Base-by-base conservation (phyloP, 176 grass and related monocot species). In the Dactylis glomerata region DNA sequence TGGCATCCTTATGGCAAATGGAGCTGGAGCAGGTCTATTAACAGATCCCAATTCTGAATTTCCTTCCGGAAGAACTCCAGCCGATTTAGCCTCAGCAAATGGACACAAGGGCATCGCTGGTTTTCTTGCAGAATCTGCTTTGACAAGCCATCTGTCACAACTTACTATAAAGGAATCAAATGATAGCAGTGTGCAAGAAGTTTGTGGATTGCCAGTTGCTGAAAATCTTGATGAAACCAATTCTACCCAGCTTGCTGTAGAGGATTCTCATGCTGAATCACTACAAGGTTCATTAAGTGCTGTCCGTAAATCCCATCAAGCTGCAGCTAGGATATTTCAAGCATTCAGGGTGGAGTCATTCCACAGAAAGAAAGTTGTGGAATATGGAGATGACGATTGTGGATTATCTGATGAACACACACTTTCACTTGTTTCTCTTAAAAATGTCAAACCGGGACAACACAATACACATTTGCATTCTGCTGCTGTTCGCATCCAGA, bases 301-400 rank as follows among this genome's bases (percentile, higher is more conserved):
- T 15, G 88, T 99, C 84, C 87, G 93, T 75, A 99, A 96, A 85
- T 94, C 97, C 33, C 91, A 94, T 87, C 97, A 94, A 84, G 97
- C 97, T 58, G 97, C 97, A 20, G 93, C 97, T 41, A 88, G 92
- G 69, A 99, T 99, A 86, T 92, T 94, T 87, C 97, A 99, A 92
- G 97, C 92, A 83, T 99, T 99, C 30, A 96, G 97, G 87, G 82
- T 96, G 40, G 84, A 99, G 55, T 99, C 97, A 40, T 99, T 99
- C 75, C 97, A 99, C 81, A 94, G 97, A 89, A 99, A 99, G 75
- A 96, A 94, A 84, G 75, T 94, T 50, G 87, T 77, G 51, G 91
- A 99, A 80, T 92, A 90, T 86, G 96, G 84, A 75, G 89, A 94
- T 92, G 91, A 83, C 77, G 91, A 91, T 66, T 85, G 81, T 91